Evolutionary conservation across 768 basidiomycete genomes (phyloP).

Genomic region (Collybia nuda): DNA sequence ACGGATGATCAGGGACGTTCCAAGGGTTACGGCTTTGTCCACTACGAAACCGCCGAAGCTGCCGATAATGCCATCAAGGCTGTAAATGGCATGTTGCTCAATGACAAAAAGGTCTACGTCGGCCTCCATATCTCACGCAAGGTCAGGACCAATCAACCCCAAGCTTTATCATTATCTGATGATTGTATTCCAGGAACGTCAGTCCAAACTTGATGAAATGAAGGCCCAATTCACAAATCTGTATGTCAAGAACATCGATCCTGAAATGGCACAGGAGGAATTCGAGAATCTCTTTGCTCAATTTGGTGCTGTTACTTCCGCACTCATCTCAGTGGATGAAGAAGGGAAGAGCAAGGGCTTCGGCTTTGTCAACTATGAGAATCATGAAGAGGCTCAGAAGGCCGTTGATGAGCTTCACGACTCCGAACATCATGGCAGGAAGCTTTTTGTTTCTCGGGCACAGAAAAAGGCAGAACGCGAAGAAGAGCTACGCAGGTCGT

Average conservation of each 20-base stretch:
- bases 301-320: conserved; percentile 87
- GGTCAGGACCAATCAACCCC: conserved; percentile 36
- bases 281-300: conserved; percentile 78
- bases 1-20: conserved; percentile 94
- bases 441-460: conserved; percentile 93
- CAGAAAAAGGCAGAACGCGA: conserved; percentile 99
- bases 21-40: conserved; percentile 98
- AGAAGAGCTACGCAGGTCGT: conserved; percentile 89
- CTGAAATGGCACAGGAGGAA: conserved; percentile 80
- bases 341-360: conserved; percentile 95
- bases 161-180: no score
- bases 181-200: conserved; percentile 66
- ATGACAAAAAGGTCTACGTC: conserved; percentile 99
- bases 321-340: conserved; percentile 80
- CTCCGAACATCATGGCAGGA: conserved; percentile 78
- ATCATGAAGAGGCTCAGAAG: conserved; percentile 86
- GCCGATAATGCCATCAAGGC: conserved; percentile 96
- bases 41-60: conserved; percentile 97
- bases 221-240: conserved; percentile 97
- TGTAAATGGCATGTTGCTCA: conserved; percentile 98
- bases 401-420: conserved; percentile 93
- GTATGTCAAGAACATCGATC: conserved; percentile 95
- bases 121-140: conserved; percentile 97
- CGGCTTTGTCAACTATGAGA: conserved; percentile 96
- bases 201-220: conserved; percentile 98